Conservation (phyloP, 225 moss, liverwort and hornwort species). For the Sphagnum contortum region DNA sequence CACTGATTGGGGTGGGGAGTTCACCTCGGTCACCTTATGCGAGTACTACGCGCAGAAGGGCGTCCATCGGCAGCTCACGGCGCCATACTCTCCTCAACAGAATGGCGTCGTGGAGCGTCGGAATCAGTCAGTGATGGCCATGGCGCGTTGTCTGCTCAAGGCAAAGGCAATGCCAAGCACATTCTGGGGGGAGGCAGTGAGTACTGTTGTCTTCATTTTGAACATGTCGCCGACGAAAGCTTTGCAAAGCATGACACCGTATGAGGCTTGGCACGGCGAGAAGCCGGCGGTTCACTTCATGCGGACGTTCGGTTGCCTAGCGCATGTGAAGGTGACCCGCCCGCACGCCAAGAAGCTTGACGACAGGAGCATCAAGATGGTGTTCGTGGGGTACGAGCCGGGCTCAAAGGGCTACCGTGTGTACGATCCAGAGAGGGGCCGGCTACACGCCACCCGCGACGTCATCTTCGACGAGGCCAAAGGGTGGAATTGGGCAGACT, state of each 20-base stretch:
- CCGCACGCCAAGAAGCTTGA: background rate
- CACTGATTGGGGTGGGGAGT: background rate
- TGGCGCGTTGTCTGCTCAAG: background rate
- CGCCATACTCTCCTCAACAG: background rate
- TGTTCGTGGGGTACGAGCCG: constrained; percentile 3
- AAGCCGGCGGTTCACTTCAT: background rate
- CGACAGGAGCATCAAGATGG: background rate
- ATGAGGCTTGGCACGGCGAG: background rate
- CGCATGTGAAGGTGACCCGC: background rate
- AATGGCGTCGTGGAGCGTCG: background rate
- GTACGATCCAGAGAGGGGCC: background rate
- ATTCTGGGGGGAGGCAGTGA: constrained; percentile 1
- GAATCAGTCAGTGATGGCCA: background rate
- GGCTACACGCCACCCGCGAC: background rate
- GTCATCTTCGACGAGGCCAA: constrained; percentile 6
- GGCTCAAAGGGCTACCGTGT: constrained; percentile 4
- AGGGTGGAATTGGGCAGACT: no score
- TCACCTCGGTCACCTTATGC: background rate
- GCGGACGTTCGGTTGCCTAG: background rate
- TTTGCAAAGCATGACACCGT: background rate
- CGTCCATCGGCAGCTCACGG: background rate
- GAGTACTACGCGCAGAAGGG: background rate
- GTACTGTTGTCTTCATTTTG: background rate
- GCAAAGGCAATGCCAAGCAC: no score
- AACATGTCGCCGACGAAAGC: background rate